Percentiles rank a stretch among this genome's conserved stretches.
phyloP scores from a whole-genome alignment of 495 filamentous ascomycete genomes.

The Penicillium arizonense region DNA sequence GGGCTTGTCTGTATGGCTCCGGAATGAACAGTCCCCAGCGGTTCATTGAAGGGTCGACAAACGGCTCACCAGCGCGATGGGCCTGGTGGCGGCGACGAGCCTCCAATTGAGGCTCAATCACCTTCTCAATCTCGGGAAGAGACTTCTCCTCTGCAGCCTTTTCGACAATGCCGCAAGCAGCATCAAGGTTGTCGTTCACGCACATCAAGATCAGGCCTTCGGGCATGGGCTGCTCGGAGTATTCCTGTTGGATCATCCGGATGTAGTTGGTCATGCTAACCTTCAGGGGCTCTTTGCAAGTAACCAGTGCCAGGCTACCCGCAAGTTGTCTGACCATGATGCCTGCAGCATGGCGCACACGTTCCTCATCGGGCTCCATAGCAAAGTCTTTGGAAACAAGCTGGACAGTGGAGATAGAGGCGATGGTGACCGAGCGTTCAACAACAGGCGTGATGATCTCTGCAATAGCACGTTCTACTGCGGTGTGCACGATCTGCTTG shows the following conservation, averaged over 20 bases:
- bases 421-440: slow-evolving; percentile 94
- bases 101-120: slow-evolving; percentile 75
- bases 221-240: slow-evolving; percentile 71
- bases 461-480: slow-evolving; percentile 81
- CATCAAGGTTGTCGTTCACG: slow-evolving; percentile 95
- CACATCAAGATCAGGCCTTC: slow-evolving; percentile 94
- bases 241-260: slow-evolving; percentile 67
- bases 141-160: slow-evolving; percentile 91
- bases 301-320: slow-evolving; percentile 91
- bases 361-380: slow-evolving; percentile 85
- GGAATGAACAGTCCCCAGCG: slow-evolving; percentile 88
- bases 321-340: slow-evolving; percentile 91
- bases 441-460: slow-evolving; percentile 98
- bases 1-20: slow-evolving; percentile 79
- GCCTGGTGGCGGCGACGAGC: slow-evolving; percentile 68
- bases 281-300: slow-evolving; percentile 92
- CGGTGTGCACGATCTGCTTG: slow-evolving; percentile 76
- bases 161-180: slow-evolving; percentile 88
- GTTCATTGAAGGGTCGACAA: slow-evolving; percentile 74
- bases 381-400: slow-evolving; percentile 95
- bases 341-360: slow-evolving; percentile 77
- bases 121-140: slow-evolving; percentile 88
- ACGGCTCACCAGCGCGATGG: slow-evolving; percentile 74
- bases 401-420: slow-evolving; percentile 90
- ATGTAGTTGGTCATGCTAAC: slow-evolving; percentile 97